phyloP scores from a whole-genome alignment of 1,139 yeast genomes.

The Saccharomycopsis crataegensis region DNA sequence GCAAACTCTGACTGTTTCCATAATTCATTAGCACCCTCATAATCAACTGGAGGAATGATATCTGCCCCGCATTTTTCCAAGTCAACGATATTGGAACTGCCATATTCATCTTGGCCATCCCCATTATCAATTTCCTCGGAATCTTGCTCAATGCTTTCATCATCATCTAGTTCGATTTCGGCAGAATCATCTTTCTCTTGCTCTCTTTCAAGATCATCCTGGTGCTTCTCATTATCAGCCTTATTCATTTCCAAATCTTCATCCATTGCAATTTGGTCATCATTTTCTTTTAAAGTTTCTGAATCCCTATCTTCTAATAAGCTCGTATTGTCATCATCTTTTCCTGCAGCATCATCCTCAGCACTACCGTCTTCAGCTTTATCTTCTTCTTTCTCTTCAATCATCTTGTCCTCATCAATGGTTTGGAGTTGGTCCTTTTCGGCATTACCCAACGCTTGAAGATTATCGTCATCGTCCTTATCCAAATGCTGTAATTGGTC shows the following conservation, averaged over 20 bases:
- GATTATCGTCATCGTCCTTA: conserved; percentile 57
- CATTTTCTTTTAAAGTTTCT: conserved; percentile 22
- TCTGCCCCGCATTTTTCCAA: conserved; percentile 30
- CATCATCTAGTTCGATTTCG: conserved; percentile 29
- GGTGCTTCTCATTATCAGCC: conserved; percentile 45
- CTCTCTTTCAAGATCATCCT: conserved; percentile 20
- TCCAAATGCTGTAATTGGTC: conserved; percentile 91
- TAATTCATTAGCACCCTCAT: conserved; percentile 63
- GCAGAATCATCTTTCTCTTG: conserved; percentile 24
- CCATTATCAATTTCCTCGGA: conserved; percentile 27
- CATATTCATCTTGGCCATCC: conserved; percentile 28
- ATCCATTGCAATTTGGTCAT: conserved; percentile 21
- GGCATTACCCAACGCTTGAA: conserved; percentile 93
- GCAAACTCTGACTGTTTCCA: conserved; percentile 82
- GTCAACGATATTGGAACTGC: conserved; percentile 28
- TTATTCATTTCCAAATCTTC: conserved; percentile 31
- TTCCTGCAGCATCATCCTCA: conserved; percentile 30
- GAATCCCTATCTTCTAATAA: conserved; percentile 19
- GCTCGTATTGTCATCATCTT: conserved; percentile 20
- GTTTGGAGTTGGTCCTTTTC: conserved; percentile 70
- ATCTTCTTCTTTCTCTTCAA: conserved; percentile 47
- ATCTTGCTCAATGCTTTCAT: conserved; percentile 33
- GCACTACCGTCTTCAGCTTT: conserved; percentile 24
- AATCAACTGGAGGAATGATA: conserved; percentile 39
- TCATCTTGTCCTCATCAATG: conserved; percentile 78